Base-by-base conservation (phyloP, 1,139 yeast genomes). In the Citeromyces hawaiiensis region DNA sequence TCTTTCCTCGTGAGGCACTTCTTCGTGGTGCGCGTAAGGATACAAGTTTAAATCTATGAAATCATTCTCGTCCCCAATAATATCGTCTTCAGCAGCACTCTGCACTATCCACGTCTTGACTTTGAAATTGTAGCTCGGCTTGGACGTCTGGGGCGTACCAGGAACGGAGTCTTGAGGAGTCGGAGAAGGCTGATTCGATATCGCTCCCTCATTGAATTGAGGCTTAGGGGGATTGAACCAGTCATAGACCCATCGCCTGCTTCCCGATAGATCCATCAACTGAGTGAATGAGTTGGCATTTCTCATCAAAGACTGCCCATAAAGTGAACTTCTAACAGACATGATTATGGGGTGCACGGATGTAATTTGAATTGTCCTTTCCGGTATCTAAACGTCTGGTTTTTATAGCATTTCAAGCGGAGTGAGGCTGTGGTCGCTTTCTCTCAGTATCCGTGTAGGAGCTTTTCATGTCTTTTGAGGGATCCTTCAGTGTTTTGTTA, bases 61-160 rank as follows among this genome's bases (percentile, higher is more conserved):
- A 43, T 67, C 72, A 21, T 53, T 61, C 16, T 61, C 65, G 13
- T 60, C 65, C 21, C 72, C 48, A 4, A 19, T 19, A 19, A 19
- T 19, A 19, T 19, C 21, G 38, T 51, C 52, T 9, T 64, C 67
- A 25, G 49, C 52, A 2, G 52, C 41, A 0, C 56, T 53, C n/a
- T 55, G 59, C 30, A 57, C 45, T 1, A 64, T 54, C 76, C 76
- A 70, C 19, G 67, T 59, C 48, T 63, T 66, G 13, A 68, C 62
- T 37, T 52, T 52, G 47, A 67, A 68, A 1, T 52, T 52, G 36
- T 52, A 52, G 9, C 53, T 47, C 14, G 47, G 47, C 7, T 19
- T 19, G 6, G 38, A 30, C 37, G 56, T 44, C 44, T 49, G 44
- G 16, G 52, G 47, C 18, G 53, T 42, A 36, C 47, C 39, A 4